Conservation (phyloP, 1,284 basidiomycete genomes). For the Abortiporus biennis region DNA sequence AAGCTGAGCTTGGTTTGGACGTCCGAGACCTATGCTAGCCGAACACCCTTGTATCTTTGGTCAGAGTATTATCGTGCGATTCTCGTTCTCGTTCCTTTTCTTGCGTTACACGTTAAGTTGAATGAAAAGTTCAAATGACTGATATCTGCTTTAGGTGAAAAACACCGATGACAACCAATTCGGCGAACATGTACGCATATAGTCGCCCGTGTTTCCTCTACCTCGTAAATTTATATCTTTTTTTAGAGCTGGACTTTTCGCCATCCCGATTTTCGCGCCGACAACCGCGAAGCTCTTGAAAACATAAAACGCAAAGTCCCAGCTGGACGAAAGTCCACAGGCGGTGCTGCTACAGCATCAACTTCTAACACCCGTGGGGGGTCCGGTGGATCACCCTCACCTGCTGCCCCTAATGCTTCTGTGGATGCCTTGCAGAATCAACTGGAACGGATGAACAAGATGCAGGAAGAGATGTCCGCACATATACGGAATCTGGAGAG, state of each 20-base stretch:
- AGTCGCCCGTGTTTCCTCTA: constrained; percentile 6
- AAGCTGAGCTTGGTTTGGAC: too few species aligned
- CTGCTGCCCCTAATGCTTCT: constrained; percentile 15
- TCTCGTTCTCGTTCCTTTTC: too few species aligned
- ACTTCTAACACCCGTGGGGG: too few species aligned
- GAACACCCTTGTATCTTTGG: too few species aligned
- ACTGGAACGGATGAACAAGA: constrained; percentile 42
- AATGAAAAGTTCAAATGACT: too few species aligned
- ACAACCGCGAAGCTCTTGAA: constrained; percentile 81
- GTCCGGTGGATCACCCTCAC: too few species aligned
- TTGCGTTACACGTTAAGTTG: too few species aligned
- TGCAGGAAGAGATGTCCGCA: constrained; percentile 54
- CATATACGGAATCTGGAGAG: constrained; percentile 63
- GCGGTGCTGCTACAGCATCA: constrained; percentile 19
- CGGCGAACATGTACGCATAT: constrained; percentile 65
- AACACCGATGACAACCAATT: constrained; percentile 75
- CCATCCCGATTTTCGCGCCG: constrained; percentile 90
- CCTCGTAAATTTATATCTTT: constrained; percentile 2
- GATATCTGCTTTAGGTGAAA: constrained; percentile 64
- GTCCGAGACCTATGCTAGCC: too few species aligned
- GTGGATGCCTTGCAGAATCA: constrained; percentile 42
- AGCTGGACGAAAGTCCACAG: constrained; percentile 50
- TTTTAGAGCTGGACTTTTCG: constrained; percentile 90
- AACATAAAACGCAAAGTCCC: constrained; percentile 94
- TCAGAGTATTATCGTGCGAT: too few species aligned